These are phyloP conservation scores for Globisporangium canariense DNA, from an alignment of 352 stramenopile genomes.

Conservation along the genomic window DNA sequence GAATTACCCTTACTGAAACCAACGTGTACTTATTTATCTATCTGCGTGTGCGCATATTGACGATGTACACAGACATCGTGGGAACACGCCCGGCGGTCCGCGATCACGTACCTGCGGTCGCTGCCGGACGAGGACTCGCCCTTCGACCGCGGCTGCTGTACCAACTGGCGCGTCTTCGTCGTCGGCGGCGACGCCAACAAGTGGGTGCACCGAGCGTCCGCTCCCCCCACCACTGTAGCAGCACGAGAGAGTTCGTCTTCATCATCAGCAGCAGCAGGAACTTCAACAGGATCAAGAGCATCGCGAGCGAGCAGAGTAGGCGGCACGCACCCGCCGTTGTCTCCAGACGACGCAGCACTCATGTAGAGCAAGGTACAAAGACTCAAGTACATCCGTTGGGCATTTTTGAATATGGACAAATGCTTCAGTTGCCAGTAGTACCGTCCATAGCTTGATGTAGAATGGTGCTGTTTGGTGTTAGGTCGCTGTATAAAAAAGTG, in stretches of 20 bases:
- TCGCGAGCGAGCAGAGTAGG: no score
- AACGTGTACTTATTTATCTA: neutral
- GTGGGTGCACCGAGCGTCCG: constrained; percentile 46
- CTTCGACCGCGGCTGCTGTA: constrained; percentile 53
- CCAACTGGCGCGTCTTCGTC: constrained; percentile 68
- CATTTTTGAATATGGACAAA: no score
- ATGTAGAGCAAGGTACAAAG: constrained; percentile 2
- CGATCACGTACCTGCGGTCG: constrained; percentile 73
- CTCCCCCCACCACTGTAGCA: neutral
- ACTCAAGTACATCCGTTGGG: no score
- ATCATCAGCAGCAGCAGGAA: no score
- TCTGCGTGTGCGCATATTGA: neutral
- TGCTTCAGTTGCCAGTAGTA: no score
- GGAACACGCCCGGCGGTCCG: constrained; percentile 60
- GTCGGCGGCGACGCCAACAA: constrained; percentile 42
- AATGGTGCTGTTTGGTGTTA: no score
- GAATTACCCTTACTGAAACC: no score
- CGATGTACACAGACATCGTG: constrained; percentile 45
- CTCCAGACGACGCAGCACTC: constrained; percentile 1
- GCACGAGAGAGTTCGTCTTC: no score
- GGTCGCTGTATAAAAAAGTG: no score
- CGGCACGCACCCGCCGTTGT: neutral
- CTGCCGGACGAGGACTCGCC: constrained; percentile 60
- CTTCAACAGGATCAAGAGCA: neutral
- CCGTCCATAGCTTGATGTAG: no score